Evolutionary conservation across 2,329 filamentous ascomycete species (phyloP).

Genomic region (Cladosporium halotolerans): DNA sequence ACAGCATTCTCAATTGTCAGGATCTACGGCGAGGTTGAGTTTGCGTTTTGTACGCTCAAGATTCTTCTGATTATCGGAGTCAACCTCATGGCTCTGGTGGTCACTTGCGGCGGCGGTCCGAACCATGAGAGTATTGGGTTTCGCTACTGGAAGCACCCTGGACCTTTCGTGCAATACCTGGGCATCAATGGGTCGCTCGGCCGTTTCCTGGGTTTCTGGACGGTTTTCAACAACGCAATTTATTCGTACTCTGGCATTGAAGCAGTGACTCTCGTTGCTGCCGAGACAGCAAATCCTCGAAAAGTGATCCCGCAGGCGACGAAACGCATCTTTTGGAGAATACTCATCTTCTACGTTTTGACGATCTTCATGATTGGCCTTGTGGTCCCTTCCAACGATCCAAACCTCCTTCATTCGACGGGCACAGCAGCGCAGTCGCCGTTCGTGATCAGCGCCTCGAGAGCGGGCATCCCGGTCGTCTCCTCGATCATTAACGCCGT

Average conservation of each 20-base stretch:
- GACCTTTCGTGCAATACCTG: slow-evolving; percentile 39
- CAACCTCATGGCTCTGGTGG: slow-evolving; percentile 38
- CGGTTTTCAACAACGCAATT: slow-evolving; percentile 19
- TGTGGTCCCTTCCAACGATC: slow-evolving; percentile 35
- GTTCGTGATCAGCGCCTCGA: slow-evolving; percentile 53
- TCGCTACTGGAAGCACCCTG: slow-evolving; percentile 39
- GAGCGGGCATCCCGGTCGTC: slow-evolving; percentile 54
- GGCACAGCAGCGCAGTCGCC: slow-evolving; percentile 41
- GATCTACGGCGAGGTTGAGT: slow-evolving; percentile 44
- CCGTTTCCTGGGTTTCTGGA: slow-evolving; percentile 38
- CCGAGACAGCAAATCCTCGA: slow-evolving; percentile 22
- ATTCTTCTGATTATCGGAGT: slow-evolving; percentile 40
- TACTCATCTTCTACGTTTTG: slow-evolving; percentile 36
- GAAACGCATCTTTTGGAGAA: slow-evolving; percentile 20
- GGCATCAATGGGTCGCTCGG: slow-evolving; percentile 27
- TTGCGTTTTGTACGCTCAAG: slow-evolving; percentile 42
- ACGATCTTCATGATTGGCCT: slow-evolving; percentile 33
- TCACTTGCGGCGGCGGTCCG: slow-evolving; percentile 39
- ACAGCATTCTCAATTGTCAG: slow-evolving; percentile 28
- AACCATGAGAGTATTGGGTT: slow-evolving; percentile 37
- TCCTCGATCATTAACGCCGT: slow-evolving; percentile 62
- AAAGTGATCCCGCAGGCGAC: slow-evolving; percentile 19
- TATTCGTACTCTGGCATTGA: slow-evolving; percentile 22
- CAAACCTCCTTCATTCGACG: slow-evolving; percentile 23
- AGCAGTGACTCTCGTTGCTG: slow-evolving; percentile 21